Percentiles rank a stretch among this genome's conserved stretches.
phyloP scores from a whole-genome alignment of 1,139 yeast genomes.

The Lipomyces yarrowii region DNA sequence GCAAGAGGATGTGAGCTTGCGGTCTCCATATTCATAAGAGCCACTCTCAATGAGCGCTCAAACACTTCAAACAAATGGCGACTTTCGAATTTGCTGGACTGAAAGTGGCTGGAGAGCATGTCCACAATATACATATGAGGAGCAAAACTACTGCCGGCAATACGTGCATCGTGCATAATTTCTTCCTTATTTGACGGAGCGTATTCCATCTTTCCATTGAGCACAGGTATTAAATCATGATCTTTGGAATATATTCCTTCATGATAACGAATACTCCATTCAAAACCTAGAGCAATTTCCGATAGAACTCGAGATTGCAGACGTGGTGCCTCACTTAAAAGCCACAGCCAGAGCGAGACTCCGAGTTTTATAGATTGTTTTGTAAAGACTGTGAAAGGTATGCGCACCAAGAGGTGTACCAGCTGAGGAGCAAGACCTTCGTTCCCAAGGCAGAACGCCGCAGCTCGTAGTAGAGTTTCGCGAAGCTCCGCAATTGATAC shows the following conservation, averaged over 20 bases:
- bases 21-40: conserved; percentile 53
- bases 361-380: conserved; percentile 66
- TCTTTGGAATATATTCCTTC: conserved; percentile 69
- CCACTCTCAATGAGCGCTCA: conserved; percentile 61
- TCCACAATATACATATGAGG: conserved; percentile 73
- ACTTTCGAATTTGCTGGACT: conserved; percentile 76
- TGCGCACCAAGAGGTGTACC: conserved; percentile 51
- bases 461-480: conserved; percentile 32
- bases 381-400: conserved; percentile 72
- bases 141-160: conserved; percentile 60
- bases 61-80: conserved; percentile 70
- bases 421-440: conserved; percentile 20
- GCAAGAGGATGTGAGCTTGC: conserved; percentile 77
- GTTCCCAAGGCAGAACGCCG: conserved; percentile 31
- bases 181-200: conserved; percentile 74
- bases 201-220: conserved; percentile 66
- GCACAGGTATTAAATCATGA: conserved; percentile 46
- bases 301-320: conserved; percentile 64
- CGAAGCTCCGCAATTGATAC: conserved; percentile 31
- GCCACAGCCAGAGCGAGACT: conserved; percentile 76
- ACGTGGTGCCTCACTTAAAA: conserved; percentile 67
- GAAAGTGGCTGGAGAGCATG: conserved; percentile 77
- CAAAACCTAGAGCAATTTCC: conserved; percentile 72
- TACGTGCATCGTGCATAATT: conserved; percentile 40
- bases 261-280: conserved; percentile 58